A percentile compares a stretch with the other conserved stretches of the same genome.
These are phyloP conservation scores for Pseudoperonospora humuli DNA, from an alignment of 352 stramenopile genomes.

Conservation along the genomic window DNA sequence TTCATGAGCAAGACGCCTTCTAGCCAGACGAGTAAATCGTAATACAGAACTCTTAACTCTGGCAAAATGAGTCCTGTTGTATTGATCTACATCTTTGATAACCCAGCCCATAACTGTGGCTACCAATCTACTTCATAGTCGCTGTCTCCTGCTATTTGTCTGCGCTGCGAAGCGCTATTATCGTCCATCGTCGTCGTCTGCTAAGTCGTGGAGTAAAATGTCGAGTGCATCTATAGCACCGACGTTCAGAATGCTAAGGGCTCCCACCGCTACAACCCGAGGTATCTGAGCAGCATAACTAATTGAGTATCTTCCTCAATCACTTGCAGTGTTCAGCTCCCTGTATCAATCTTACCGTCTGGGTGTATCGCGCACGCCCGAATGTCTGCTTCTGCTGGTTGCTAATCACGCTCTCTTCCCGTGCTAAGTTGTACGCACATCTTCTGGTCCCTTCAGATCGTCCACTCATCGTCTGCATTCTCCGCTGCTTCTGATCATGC, in stretches of 20 bases:
- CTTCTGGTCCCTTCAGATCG: conserved; percentile 6
- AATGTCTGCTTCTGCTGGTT: conserved; percentile 46
- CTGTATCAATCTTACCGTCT: conserved; percentile 23
- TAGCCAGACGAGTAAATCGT: conserved; percentile 18
- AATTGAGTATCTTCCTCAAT: neutral
- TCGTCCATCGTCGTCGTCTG: conserved; percentile 60
- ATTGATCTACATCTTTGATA: too few species aligned
- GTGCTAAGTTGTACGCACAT: conserved; percentile 15
- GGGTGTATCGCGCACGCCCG: conserved; percentile 26
- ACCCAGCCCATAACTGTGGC: too few species aligned
- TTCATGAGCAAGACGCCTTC: conserved; percentile 47
- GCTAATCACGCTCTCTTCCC: conserved; percentile 40
- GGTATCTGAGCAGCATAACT: conserved; percentile 30
- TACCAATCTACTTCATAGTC: neutral
- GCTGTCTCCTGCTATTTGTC: conserved; percentile 20
- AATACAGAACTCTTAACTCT: conserved; percentile 17
- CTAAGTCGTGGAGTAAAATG: conserved; percentile 30
- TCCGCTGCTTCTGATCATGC: conserved; percentile 10
- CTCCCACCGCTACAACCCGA: conserved; percentile 28
- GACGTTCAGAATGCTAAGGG: conserved; percentile 26
- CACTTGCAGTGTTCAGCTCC: neutral
- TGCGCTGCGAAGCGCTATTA: conserved; percentile 34
- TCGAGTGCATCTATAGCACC: conserved; percentile 38
- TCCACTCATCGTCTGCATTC: neutral
- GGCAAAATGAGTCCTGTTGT: neutral